Percentiles rank a stretch among this genome's conserved stretches.
These are phyloP conservation scores for Sapria himalayana DNA, from an alignment of 345 rosid species.

Conservation along the genomic window DNA sequence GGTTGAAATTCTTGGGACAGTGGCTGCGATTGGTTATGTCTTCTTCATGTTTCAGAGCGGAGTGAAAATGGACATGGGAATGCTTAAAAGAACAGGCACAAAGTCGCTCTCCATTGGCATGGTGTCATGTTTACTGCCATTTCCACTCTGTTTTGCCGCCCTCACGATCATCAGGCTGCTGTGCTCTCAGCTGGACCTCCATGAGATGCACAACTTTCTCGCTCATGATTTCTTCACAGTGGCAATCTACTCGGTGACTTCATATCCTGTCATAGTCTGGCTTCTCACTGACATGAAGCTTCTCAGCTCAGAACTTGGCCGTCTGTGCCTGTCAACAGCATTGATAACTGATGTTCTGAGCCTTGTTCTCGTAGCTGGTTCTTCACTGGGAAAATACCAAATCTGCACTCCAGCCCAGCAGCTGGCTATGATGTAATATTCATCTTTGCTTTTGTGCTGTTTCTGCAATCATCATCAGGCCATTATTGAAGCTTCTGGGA, in stretches of 20 bases:
- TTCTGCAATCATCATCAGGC: conserved; percentile 2
- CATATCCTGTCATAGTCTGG: conserved; percentile 7
- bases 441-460: background rate
- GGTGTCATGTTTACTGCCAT: background rate
- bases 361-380: background rate
- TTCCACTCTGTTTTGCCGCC: background rate
- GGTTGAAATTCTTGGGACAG: too few relatives aligned
- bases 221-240: too few relatives aligned
- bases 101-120: conserved; percentile 5
- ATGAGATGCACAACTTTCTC: background rate
- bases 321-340: conserved; percentile 11
- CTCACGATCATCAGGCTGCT: background rate
- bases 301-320: conserved; percentile 14
- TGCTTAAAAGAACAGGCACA: conserved; percentile 7
- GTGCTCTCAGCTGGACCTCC: background rate
- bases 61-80: conserved; percentile 12
- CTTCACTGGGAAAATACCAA: background rate
- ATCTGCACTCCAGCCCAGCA: background rate
- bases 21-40: conserved; percentile 8
- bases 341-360: conserved; percentile 7
- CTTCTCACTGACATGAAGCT: conserved; percentile 9
- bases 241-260: conserved; percentile 4
- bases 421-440: background rate
- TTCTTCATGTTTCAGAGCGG: conserved; percentile 11
- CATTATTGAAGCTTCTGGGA: conserved; percentile 7